Evolutionary conservation across 2,329 filamentous ascomycete genomes (phyloP).

Genomic region (Penicillium sp.): DNA sequence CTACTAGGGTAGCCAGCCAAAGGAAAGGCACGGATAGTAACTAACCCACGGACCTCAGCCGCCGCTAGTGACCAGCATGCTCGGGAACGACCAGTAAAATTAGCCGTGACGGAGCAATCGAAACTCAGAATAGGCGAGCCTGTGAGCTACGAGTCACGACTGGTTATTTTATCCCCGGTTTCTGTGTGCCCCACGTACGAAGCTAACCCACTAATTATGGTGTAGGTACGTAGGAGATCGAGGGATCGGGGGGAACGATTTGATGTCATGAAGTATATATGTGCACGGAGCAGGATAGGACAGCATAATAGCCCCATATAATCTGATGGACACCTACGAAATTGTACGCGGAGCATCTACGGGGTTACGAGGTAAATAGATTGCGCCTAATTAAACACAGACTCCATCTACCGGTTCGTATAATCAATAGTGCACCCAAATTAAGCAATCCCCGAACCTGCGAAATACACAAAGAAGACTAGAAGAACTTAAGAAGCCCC

Average conservation of each 20-base stretch:
- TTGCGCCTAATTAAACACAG: not conserved
- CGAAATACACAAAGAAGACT: not conserved
- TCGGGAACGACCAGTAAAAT: constrained; percentile 6
- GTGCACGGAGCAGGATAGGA: constrained; percentile 2
- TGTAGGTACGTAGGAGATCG: not conserved
- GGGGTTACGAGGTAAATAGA: not conserved
- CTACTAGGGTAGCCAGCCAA: no score
- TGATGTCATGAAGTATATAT: not conserved
- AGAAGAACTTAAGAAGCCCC: constrained; percentile 16
- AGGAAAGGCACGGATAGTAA: no score
- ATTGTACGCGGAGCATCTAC: no score
- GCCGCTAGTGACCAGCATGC: constrained; percentile 17
- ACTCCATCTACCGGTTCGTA: not conserved
- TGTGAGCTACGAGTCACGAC: not conserved
- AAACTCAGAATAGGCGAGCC: constrained; percentile 5
- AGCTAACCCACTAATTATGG: not conserved
- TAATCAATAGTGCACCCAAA: not conserved
- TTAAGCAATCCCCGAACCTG: not conserved
- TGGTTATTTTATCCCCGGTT: not conserved
- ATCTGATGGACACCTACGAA: not conserved
- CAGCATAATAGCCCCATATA: not conserved
- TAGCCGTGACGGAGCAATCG: not conserved
- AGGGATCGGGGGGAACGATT: not conserved
- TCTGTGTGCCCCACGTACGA: not conserved
- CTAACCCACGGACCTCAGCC: constrained; percentile 25